phyloP scores from a whole-genome alignment of 1,139 yeast species.

The Yamadazyma diddensiae region DNA sequence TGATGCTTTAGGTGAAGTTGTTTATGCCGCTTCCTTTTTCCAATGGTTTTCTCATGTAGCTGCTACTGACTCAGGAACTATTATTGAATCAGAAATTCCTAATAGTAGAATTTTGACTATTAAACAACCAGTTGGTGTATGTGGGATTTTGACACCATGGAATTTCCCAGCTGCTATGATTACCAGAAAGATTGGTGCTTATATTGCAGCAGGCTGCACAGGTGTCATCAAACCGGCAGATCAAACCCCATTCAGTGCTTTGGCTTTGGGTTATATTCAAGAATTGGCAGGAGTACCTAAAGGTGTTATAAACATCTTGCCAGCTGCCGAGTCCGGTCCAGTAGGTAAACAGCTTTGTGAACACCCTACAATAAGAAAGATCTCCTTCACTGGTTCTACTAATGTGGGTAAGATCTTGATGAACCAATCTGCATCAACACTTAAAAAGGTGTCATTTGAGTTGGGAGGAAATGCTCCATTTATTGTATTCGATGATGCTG shows the following conservation, averaged over 20 bases:
- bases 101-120: slow-evolving; percentile 60
- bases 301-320: slow-evolving; percentile 74
- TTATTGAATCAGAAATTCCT: slow-evolving; percentile 62
- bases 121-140: slow-evolving; percentile 85
- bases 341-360: slow-evolving; percentile 73
- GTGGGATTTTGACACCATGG: slow-evolving; percentile 94
- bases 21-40: slow-evolving; percentile 74
- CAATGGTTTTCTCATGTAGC: slow-evolving; percentile 92
- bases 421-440: slow-evolving; percentile 71
- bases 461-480: slow-evolving; percentile 95
- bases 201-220: slow-evolving; percentile 91
- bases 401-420: slow-evolving; percentile 76
- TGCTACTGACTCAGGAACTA: slow-evolving; percentile 69
- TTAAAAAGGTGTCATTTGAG: slow-evolving; percentile 83
- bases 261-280: slow-evolving; percentile 72
- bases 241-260: slow-evolving; percentile 84
- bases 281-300: slow-evolving; percentile 84
- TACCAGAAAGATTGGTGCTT: slow-evolving; percentile 87
- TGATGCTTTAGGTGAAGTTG: slow-evolving; percentile 76
- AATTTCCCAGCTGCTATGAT: slow-evolving; percentile 96
- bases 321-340: slow-evolving; percentile 52
- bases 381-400: slow-evolving; percentile 91
- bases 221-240: slow-evolving; percentile 86
- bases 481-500: slow-evolving; percentile 82
- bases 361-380: slow-evolving; percentile 64